Base-by-base conservation (phyloP, 352 stramenopile species). In the Phytopythium litorale region DNA sequence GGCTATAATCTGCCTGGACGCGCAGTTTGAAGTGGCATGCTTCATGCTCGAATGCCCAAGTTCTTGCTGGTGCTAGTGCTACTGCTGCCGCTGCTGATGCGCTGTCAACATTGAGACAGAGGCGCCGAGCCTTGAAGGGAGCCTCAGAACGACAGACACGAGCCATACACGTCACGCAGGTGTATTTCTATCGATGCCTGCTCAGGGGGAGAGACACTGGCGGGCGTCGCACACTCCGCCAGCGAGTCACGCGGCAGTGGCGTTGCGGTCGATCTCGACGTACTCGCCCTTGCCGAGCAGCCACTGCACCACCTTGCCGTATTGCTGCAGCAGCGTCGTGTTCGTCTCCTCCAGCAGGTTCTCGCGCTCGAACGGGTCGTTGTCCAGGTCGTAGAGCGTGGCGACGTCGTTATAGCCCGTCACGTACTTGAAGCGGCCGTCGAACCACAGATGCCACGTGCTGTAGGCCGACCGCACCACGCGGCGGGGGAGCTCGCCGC, bases 401-500 rank as follows among this genome's bases (percentile, higher is more conserved):
- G 62, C 56, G 21, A 70, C 68, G 33, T 75, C 60, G 40, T 60
- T 70, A 45, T 72, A 75, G 46, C 68, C 68, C 33, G 66, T 72
- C 16, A 75, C 62, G 54, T 65, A 72, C 40, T 75, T 75, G 61
- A 71, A 75, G 61, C 68, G 68, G 21, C 68, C 65, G 19, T 72
- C 65, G 38, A 75, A 75, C 65, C 65, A 72, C 9, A 75, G 42
- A 12, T 69, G 70, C 68, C 68, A 75, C 53, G 64, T 72, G 11
- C 57, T 56, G n/a, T 68, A 61, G 8, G 65, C 65, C 18, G 68
- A 75, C 9, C 65, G 64, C 21, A 75, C 57, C 8, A 75, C 68
- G 13, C 65, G 68, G 21, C 66, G 37, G 8, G 63, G 54, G 0
- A 53, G 23, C 38, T 53, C 38, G 52, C 33, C 52, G 21, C 2